Percentiles rank a stretch among this genome's conserved stretches.
These are phyloP conservation scores for Candolleomyces eurysporus DNA, from an alignment of 768 basidiomycete species.

Conservation along the genomic window DNA sequence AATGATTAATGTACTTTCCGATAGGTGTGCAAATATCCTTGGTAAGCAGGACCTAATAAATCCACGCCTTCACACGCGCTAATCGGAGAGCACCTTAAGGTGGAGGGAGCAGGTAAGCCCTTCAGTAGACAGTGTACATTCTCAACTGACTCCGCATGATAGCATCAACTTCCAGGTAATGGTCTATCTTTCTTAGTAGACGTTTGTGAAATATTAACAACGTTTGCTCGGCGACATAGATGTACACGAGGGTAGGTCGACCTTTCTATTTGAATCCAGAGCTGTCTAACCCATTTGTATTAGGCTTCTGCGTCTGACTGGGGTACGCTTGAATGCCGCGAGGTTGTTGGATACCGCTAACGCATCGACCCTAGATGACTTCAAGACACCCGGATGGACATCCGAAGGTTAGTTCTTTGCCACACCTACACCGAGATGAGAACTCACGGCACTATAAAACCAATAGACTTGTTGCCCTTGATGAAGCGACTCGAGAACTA, in stretches of 20 bases:
- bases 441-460: not conserved
- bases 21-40: constrained; percentile 64
- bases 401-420: constrained; percentile 44
- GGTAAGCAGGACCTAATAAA: constrained; percentile 26
- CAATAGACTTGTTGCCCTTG: constrained; percentile 60
- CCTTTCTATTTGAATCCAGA: not conserved
- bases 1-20: not conserved
- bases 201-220: not conserved
- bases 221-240: constrained; percentile 28
- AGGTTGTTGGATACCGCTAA: not conserved
- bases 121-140: not conserved
- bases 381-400: constrained; percentile 70
- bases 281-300: not conserved
- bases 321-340: constrained; percentile 38
- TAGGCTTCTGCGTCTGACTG: constrained; percentile 70
- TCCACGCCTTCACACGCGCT: not conserved
- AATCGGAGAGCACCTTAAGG: constrained; percentile 24
- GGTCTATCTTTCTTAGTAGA: not conserved
- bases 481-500: constrained; percentile 82
- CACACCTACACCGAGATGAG: not conserved
- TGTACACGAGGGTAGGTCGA: constrained; percentile 59
- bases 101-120: constrained; percentile 52
- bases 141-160: not conserved
- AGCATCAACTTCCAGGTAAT: constrained; percentile 72
- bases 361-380: constrained; percentile 49